Conservation (phyloP, 805 yeast genomes). For the Sugiyamaella boreocaroliniensis region DNA sequence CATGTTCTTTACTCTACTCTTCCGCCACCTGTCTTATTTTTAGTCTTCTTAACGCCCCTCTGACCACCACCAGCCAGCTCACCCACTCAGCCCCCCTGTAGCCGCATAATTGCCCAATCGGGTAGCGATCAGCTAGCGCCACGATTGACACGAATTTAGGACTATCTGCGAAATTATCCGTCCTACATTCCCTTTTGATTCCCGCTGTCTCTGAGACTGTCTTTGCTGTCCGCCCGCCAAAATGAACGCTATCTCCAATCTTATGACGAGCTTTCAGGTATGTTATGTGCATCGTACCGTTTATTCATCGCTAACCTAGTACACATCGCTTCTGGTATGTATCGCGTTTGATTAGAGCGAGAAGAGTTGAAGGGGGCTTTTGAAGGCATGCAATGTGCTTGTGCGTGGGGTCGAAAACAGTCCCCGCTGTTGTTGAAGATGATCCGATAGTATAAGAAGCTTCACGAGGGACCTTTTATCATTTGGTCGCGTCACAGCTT, state of each 20-base stretch:
- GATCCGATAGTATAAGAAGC: too few relatives aligned
- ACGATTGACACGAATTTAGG: background rate
- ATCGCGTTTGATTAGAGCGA: background rate
- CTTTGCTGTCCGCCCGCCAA: constrained; percentile 1
- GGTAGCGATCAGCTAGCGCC: background rate
- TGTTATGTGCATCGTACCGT: background rate
- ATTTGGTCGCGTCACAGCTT: background rate
- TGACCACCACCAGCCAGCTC: too few relatives aligned
- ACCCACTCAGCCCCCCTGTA: background rate
- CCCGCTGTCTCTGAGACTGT: background rate
- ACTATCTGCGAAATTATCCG: constrained; percentile 4
- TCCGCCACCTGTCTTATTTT: too few relatives aligned
- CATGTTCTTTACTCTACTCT: too few relatives aligned
- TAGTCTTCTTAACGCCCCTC: too few relatives aligned
- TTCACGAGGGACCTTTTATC: background rate
- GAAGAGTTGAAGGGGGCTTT: background rate
- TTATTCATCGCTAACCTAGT: background rate
- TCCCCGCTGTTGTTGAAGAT: too few relatives aligned
- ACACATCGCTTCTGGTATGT: background rate
- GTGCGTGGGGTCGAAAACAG: too few relatives aligned
- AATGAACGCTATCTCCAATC: background rate
- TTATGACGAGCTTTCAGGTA: background rate
- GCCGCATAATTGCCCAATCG: background rate
- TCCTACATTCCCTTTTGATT: background rate
- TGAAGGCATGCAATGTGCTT: background rate